These are phyloP conservation scores for Mimosa bimucronata DNA, from an alignment of 306 rosid genomes.

Conservation along the genomic window DNA sequence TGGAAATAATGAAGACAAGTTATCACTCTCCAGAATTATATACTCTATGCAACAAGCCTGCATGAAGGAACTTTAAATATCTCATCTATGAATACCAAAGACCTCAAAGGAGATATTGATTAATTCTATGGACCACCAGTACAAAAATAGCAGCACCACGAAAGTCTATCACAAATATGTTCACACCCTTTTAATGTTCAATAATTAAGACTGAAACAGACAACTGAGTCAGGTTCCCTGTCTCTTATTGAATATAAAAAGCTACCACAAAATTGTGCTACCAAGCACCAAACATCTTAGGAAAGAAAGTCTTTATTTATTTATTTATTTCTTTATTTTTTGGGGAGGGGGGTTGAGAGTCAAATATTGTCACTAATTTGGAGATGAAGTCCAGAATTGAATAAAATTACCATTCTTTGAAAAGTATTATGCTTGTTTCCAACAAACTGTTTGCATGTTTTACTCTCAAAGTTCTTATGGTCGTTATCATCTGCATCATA, in stretches of 20 bases:
- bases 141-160: neutral
- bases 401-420: neutral
- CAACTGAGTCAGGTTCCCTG: neutral
- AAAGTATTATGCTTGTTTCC: neutral
- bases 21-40: constrained; percentile 93
- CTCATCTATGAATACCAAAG: constrained; percentile 25
- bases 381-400: neutral
- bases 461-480: neutral
- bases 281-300: neutral
- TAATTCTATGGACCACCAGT: neutral
- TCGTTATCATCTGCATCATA: neutral
- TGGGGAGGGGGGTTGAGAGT: too few species aligned
- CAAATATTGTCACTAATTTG: neutral
- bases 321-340: neutral
- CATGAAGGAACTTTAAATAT: constrained; percentile 38
- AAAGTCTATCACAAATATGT: neutral
- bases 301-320: neutral
- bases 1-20: constrained; percentile 92
- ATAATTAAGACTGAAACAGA: neutral
- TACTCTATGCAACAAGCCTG: constrained; percentile 97
- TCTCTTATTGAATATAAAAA: neutral
- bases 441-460: neutral
- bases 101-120: neutral
- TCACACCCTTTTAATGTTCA: neutral
- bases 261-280: neutral